These are phyloP conservation scores for Microbotryum saponariae DNA, from an alignment of 1,284 basidiomycete genomes.

Conservation along the genomic window DNA sequence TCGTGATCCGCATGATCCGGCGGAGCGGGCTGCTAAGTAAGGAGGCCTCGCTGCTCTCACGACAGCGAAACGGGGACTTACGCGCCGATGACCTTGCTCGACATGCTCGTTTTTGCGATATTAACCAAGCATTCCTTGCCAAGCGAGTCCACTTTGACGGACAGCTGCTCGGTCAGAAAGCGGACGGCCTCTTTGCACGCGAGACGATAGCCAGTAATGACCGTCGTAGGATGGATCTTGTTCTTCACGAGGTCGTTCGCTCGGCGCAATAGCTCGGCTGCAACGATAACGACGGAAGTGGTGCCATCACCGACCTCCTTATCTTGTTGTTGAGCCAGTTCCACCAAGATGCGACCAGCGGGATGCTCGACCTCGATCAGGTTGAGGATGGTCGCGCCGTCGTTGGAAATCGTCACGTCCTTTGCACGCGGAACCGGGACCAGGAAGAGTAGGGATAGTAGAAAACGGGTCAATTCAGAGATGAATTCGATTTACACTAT, in stretches of 20 bases:
- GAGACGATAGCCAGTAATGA: conserved; percentile 96
- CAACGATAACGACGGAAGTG: conserved; percentile 95
- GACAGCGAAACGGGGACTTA: conserved; percentile 46
- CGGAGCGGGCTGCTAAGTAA: conserved; percentile 4
- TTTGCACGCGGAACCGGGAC: conserved; percentile 38
- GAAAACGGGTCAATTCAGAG: background rate
- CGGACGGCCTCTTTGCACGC: conserved; percentile 96
- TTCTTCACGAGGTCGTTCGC: conserved; percentile 98
- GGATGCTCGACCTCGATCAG: conserved; percentile 45
- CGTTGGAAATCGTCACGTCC: conserved; percentile 99
- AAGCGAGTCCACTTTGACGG: conserved; percentile 85
- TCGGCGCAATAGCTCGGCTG: conserved; percentile 86
- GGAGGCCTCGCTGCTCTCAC: background rate
- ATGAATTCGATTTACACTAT: background rate
- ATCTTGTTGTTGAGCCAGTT: conserved; percentile 98
- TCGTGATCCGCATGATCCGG: background rate
- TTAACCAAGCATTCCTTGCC: conserved; percentile 90
- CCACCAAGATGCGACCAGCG: conserved; percentile 79
- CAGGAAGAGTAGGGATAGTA: background rate
- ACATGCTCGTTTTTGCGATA: conserved; percentile 97
- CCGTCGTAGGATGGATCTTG: conserved; percentile 98
- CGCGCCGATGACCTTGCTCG: conserved; percentile 97
- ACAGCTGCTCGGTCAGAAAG: conserved; percentile 96
- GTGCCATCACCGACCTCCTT: conserved; percentile 99
- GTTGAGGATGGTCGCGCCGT: conserved; percentile 94